Conservation (phyloP, 169 alveolate genomes). For the Sarcocystis neurona region DNA sequence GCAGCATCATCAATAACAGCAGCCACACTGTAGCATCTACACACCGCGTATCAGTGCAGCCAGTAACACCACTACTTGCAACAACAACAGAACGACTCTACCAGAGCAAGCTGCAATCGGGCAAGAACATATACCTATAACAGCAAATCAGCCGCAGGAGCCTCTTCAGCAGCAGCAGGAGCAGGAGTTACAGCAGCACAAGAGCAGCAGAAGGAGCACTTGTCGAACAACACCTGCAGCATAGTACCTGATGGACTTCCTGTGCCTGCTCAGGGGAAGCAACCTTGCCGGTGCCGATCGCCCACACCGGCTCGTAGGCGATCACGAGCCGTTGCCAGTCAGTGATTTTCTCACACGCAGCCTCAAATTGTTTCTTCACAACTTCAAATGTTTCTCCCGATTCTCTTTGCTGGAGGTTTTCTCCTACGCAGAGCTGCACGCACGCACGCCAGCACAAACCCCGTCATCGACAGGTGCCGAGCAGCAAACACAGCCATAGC, state of each 20-base stretch:
- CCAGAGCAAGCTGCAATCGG: no score
- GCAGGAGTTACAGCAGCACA: no score
- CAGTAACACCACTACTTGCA: no score
- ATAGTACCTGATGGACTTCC: slow-evolving; percentile 90
- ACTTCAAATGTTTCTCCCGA: slow-evolving; percentile 91
- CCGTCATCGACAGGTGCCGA: not conserved
- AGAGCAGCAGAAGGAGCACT: no score
- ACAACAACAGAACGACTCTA: no score
- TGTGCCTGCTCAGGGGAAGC: slow-evolving; percentile 97
- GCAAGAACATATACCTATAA: no score
- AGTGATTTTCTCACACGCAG: slow-evolving; percentile 69
- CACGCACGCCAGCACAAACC: not conserved
- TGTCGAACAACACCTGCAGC: no score
- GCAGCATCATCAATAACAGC: no score
- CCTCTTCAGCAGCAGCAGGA: no score
- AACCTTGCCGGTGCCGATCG: slow-evolving; percentile 98
- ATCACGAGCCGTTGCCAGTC: slow-evolving; percentile 93
- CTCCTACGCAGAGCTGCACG: slow-evolving; percentile 93
- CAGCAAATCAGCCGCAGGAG: no score
- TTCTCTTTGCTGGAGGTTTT: slow-evolving; percentile 93
- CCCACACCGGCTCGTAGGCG: slow-evolving; percentile 99
- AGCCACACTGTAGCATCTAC: no score
- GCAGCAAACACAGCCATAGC: slow-evolving; percentile 36
- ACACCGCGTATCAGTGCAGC: no score
- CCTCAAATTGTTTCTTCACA: slow-evolving; percentile 87